Conservation (phyloP, 805 yeast genomes). For the Cyberlindnera xishuangbannaensis region DNA sequence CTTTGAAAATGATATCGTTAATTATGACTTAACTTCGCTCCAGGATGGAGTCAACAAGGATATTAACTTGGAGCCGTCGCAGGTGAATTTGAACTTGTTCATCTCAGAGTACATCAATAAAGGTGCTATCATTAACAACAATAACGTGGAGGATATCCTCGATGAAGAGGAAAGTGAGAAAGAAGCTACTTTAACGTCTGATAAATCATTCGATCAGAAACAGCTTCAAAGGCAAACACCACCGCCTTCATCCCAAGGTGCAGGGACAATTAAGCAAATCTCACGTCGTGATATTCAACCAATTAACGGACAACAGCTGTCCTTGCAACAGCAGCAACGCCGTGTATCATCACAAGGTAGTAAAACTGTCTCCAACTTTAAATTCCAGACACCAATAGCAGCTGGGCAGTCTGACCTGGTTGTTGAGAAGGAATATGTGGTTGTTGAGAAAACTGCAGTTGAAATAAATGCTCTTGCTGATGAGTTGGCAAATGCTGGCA, state of each 20-base stretch:
- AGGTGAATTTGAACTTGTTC: slow-evolving; percentile 71
- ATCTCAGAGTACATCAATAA: slow-evolving; percentile 70
- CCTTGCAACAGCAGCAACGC: slow-evolving; percentile 9
- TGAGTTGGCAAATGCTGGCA: slow-evolving; percentile 66
- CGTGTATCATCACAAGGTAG: no score
- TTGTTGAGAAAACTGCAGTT: slow-evolving; percentile 89
- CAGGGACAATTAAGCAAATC: slow-evolving; percentile 21
- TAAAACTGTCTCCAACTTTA: slow-evolving; percentile 12
- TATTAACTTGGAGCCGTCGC: slow-evolving; percentile 57
- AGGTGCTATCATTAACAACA: slow-evolving; percentile 22
- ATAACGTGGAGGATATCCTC: slow-evolving; percentile 8
- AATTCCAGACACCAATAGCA: slow-evolving; percentile 15
- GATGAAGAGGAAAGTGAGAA: slow-evolving; percentile 14
- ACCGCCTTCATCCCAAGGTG: slow-evolving; percentile 6
- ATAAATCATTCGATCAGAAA: slow-evolving; percentile 5
- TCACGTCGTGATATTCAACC: slow-evolving; percentile 23
- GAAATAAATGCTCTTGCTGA: slow-evolving; percentile 96
- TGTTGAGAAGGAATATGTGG: slow-evolving; percentile 84
- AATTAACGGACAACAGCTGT: slow-evolving; percentile 10
- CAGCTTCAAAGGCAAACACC: slow-evolving; percentile 6
- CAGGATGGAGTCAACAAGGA: slow-evolving; percentile 36
- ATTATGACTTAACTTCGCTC: slow-evolving; percentile 38
- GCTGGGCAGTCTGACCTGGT: slow-evolving; percentile 40
- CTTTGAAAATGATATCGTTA: slow-evolving; percentile 66
- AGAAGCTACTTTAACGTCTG: slow-evolving; percentile 2